A percentile compares a stretch with the other conserved stretches of the same genome.
These are phyloP conservation scores for Globisporangium emineosum DNA, from an alignment of 352 stramenopile species.

Conservation along the genomic window DNA sequence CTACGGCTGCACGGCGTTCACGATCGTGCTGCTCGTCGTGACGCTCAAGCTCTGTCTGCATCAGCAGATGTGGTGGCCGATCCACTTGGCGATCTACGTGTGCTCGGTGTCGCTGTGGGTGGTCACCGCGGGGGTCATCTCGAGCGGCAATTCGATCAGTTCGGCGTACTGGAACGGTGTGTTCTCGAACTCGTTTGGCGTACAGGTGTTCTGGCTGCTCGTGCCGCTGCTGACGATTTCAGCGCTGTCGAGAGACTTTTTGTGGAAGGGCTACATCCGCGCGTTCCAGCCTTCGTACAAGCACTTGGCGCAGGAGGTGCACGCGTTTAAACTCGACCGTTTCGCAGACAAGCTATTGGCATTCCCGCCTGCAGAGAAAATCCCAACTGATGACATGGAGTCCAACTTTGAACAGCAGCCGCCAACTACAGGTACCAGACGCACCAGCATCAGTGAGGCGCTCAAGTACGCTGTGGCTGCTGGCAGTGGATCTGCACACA, in stretches of 20 bases:
- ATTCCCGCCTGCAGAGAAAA: slow-evolving; percentile 75
- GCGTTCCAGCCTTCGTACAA: slow-evolving; percentile 82
- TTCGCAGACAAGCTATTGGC: slow-evolving; percentile 71
- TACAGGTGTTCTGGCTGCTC: slow-evolving; percentile 74
- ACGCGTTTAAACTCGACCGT: slow-evolving; percentile 53
- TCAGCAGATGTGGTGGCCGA: slow-evolving; percentile 81
- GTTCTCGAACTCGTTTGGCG: slow-evolving; percentile 67
- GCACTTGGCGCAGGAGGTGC: slow-evolving; percentile 83
- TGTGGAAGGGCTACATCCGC: slow-evolving; percentile 84
- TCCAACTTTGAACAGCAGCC: slow-evolving; percentile 14
- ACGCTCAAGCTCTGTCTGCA: slow-evolving; percentile 92
- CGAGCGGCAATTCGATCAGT: slow-evolving; percentile 60
- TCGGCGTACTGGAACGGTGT: slow-evolving; percentile 84
- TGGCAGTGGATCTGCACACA: background rate
- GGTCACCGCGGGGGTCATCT: slow-evolving; percentile 70
- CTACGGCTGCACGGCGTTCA: slow-evolving; percentile 93
- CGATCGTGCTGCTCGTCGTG: slow-evolving; percentile 93
- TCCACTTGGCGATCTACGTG: slow-evolving; percentile 71
- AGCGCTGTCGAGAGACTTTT: slow-evolving; percentile 70
- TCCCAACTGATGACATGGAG: slow-evolving; percentile 46
- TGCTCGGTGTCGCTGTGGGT: slow-evolving; percentile 72
- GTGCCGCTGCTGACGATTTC: slow-evolving; percentile 68
- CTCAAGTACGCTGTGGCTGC: slow-evolving; percentile 22
- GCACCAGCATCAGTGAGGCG: slow-evolving; percentile 11
- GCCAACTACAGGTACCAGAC: background rate